Evolutionary conservation across 1,284 basidiomycete genomes (phyloP).

Genomic region (Naganishia sp.): DNA sequence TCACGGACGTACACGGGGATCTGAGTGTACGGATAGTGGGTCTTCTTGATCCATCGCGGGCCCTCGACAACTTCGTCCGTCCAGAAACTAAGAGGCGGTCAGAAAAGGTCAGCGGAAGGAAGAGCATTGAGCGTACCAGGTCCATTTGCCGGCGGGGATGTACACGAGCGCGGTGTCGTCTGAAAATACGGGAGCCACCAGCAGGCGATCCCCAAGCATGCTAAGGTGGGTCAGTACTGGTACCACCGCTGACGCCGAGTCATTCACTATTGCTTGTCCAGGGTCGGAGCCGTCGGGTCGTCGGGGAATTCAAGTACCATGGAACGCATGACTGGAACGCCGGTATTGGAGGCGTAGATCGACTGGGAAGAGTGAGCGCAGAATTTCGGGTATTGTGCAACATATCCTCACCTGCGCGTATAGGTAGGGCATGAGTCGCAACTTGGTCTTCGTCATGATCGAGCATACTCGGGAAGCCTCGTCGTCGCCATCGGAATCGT

Average conservation of each 20-base stretch:
- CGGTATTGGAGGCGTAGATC: slow-evolving; percentile 62
- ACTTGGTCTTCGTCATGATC: slow-evolving; percentile 67
- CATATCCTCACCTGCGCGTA: slow-evolving; percentile 61
- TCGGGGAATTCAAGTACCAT: slow-evolving; percentile 73
- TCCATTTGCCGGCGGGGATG: slow-evolving; percentile 69
- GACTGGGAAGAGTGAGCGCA: slow-evolving; percentile 54
- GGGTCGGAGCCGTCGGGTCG: slow-evolving; percentile 65
- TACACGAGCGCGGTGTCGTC: slow-evolving; percentile 67
- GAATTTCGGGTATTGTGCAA: neutral
- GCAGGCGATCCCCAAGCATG: slow-evolving; percentile 68
- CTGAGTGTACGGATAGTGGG: slow-evolving; percentile 42
- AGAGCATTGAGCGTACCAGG: slow-evolving; percentile 49
- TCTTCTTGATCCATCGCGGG: slow-evolving; percentile 43
- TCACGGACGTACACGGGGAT: slow-evolving; percentile 69
- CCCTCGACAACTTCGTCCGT: slow-evolving; percentile 39
- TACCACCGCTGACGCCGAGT: too few species aligned
- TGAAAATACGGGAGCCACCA: slow-evolving; percentile 71
- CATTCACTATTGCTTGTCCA: slow-evolving; percentile 61
- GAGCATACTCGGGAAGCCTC: slow-evolving; percentile 65
- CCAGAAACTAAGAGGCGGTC: slow-evolving; percentile 50
- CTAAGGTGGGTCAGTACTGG: slow-evolving; percentile 25
- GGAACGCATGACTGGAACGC: slow-evolving; percentile 67
- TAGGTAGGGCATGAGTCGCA: slow-evolving; percentile 72
- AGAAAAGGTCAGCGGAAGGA: slow-evolving; percentile 44
- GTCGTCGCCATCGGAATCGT: slow-evolving; percentile 60